Evolutionary conservation across 257 asterid species (phyloP).

Genomic region (Mitragyna speciosa): DNA sequence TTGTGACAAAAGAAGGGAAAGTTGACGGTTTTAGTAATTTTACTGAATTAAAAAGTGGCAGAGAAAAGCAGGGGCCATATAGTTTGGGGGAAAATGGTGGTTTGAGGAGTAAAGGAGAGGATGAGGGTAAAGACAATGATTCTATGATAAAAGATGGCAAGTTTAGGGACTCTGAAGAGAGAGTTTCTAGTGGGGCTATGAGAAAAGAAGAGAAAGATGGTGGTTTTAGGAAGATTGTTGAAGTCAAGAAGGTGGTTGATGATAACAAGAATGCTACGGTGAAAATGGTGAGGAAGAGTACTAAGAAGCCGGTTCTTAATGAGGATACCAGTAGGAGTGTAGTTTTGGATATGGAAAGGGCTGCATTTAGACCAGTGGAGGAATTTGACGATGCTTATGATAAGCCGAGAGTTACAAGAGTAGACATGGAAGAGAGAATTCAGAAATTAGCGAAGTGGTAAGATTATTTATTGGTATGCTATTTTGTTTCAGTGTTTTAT

Average conservation of each 20-base stretch:
- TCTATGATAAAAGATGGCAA: not conserved
- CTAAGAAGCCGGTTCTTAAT: constrained; percentile 12
- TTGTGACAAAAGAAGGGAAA: constrained; percentile 14
- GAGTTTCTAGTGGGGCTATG: not conserved
- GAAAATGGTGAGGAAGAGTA: constrained; percentile 23
- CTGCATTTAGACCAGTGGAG: constrained; percentile 68
- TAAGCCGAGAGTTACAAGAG: constrained; percentile 61
- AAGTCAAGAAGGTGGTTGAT: constrained; percentile 24
- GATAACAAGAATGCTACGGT: constrained; percentile 15
- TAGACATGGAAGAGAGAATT: constrained; percentile 91
- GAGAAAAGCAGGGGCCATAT: constrained; percentile 21
- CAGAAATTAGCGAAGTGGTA: constrained; percentile 88
- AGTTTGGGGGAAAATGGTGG: constrained; percentile 5
- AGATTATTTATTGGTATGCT: constrained; percentile 25
- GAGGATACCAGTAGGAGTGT: constrained; percentile 6
- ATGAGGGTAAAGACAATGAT: not conserved
- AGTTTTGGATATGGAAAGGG: constrained; percentile 50
- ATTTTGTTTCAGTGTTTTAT: not conserved
- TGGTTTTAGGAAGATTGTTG: not conserved
- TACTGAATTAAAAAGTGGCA: constrained; percentile 27
- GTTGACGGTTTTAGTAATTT: not conserved
- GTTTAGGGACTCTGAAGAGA: not conserved
- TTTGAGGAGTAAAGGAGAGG: not conserved
- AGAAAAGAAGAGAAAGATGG: constrained; percentile 17
- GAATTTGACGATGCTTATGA: constrained; percentile 35